Base-by-base conservation (phyloP, 2,329 filamentous ascomycete species). In the Ceratocystis ficicola region DNA sequence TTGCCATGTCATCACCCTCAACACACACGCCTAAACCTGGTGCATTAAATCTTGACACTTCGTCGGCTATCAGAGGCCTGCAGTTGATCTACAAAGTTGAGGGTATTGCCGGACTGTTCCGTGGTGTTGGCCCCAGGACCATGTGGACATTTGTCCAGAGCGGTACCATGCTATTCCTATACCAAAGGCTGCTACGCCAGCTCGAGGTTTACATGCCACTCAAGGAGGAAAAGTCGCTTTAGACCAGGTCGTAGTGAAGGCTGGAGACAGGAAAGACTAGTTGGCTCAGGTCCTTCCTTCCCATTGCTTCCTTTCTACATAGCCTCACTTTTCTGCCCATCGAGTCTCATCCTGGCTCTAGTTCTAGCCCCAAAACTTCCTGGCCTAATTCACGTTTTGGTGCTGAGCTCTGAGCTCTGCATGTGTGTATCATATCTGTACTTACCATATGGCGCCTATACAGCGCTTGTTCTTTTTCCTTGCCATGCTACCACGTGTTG, bases 61-160 rank as follows among this genome's bases (percentile, higher is more conserved):
- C 90, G 1, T 96, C 92, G 0, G 88, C 97, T 62, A 79, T 93
- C 65, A 90, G 84, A 1, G 94, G 93, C 1, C 77, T 99, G 46
- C 85, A 81, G 70, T 82, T 96, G 69, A 95, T 99, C 71, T 99
- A 97, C 77, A 85, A 83, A 70, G 90, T 88, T 5, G 94, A 99
- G 76, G 94, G 94, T 1, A 71, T 97, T 17, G 83, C 83, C 1
- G 95, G 94, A 1, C 95, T 90, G 86, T 99, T 99, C 76, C 85
- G 94, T 67, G 94, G 94, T 30, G 93, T 99, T 1, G 93, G 93
- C 0, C 94, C 94, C 1, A 84, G 94, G 65, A 87, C 87, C 66
- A 90, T 97, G 15, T 99, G 94, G 94, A 99, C 94, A 25, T 96
- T 93, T 72, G 90, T 97, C 67, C 94, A 99, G 78, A 96, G 89